phyloP scores from a whole-genome alignment of 2,329 filamentous ascomycete genomes.

The Acrodontium crateriforme region DNA sequence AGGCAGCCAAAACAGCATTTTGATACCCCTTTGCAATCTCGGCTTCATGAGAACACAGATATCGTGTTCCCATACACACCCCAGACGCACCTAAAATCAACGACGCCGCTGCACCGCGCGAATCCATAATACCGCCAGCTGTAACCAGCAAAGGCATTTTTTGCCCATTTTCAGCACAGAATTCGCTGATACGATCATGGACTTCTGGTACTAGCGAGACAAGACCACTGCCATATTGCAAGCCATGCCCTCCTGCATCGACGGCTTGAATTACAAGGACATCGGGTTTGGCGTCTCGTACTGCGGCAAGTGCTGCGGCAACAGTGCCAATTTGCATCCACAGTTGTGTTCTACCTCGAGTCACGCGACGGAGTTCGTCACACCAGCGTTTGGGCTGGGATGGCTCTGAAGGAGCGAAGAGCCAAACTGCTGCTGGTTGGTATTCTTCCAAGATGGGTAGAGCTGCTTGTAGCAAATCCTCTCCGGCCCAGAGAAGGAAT shows the following conservation, averaged over 20 bases:
- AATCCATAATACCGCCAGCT: slow-evolving; percentile 40
- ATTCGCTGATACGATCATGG: no score
- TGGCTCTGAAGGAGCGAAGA: slow-evolving; percentile 45
- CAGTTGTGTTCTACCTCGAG: slow-evolving; percentile 30
- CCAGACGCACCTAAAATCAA: slow-evolving; percentile 40
- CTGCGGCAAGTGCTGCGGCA: slow-evolving; percentile 37
- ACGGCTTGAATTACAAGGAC: slow-evolving; percentile 48
- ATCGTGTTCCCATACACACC: slow-evolving; percentile 49
- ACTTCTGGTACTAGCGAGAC: slow-evolving; percentile 47
- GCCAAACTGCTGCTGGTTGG: slow-evolving; percentile 48
- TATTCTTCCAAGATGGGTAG: slow-evolving; percentile 36
- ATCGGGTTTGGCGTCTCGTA: slow-evolving; percentile 36
- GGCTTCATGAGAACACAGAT: slow-evolving; percentile 39
- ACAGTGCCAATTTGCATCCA: slow-evolving; percentile 52
- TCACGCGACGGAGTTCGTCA: slow-evolving; percentile 17
- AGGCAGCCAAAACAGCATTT: slow-evolving; percentile 30
- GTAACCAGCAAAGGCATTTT: no score
- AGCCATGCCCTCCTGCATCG: slow-evolving; percentile 53
- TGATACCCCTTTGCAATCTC: slow-evolving; percentile 32
- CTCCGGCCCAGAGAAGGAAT: slow-evolving; percentile 43
- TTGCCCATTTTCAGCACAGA: slow-evolving; percentile 7
- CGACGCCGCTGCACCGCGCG: slow-evolving; percentile 41
- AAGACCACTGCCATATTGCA: slow-evolving; percentile 39
- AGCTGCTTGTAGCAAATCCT: slow-evolving; percentile 27
- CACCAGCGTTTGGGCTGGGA: slow-evolving; percentile 24